Conservation (phyloP, 164 flowering plant species). For the Macadamia tetraphylla region DNA sequence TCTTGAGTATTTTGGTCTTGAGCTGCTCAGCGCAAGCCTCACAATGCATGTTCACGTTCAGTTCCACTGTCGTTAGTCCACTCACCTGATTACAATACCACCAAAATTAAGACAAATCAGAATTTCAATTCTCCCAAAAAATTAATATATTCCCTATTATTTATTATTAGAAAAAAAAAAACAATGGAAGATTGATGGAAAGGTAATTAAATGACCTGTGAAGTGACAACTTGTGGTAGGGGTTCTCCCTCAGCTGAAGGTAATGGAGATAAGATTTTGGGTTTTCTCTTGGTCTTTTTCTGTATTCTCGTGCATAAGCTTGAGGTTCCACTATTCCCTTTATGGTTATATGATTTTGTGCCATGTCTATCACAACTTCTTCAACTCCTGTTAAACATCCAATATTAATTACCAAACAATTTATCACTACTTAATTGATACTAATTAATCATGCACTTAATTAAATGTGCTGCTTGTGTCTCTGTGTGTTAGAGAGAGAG, state of each 20-base stretch:
- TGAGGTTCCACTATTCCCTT: slow-evolving; percentile 88
- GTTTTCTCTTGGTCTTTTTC: slow-evolving; percentile 77
- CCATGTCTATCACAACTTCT: slow-evolving; percentile 63
- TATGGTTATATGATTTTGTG: slow-evolving; percentile 65
- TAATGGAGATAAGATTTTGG: slow-evolving; percentile 71
- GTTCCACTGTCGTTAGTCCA: slow-evolving; percentile 59
- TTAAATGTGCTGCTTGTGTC: too few species aligned
- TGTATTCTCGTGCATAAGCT: slow-evolving; percentile 64
- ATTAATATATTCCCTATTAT: too few species aligned
- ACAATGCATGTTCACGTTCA: slow-evolving; percentile 90
- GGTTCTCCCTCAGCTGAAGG: slow-evolving; percentile 69
- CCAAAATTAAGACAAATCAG: neutral
- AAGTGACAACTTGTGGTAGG: slow-evolving; percentile 57
- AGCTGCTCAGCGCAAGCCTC: slow-evolving; percentile 89
- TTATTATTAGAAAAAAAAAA: neutral
- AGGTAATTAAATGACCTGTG: slow-evolving; percentile 47
- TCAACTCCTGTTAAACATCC: slow-evolving; percentile 51
- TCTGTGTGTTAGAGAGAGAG: neutral
- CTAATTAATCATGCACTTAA: too few species aligned
- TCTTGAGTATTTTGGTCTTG: slow-evolving; percentile 77
- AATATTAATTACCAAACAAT: too few species aligned
- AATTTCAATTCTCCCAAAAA: neutral
- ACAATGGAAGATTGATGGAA: neutral
- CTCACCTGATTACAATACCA: slow-evolving; percentile 39
- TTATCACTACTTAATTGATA: too few species aligned